Evolutionary conservation across 306 rosid genomes (phyloP), one percentile per base, ranked within the genome.

Genomic region (Prunus padus): DNA sequence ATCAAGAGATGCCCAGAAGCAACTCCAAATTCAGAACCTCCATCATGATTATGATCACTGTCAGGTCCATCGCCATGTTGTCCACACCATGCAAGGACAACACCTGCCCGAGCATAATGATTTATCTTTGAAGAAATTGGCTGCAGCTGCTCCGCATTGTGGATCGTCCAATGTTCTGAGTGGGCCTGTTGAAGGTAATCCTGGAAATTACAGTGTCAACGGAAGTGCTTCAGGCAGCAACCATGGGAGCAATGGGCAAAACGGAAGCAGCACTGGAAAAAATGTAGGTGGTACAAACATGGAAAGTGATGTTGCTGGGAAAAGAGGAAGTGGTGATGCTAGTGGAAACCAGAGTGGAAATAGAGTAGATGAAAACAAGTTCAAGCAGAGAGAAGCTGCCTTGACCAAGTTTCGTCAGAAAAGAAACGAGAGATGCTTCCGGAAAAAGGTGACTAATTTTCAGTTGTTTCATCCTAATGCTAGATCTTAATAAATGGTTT

Each of bases 171-270:
- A 87, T 82, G 84, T 72, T 67, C 78, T 80, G 23, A 85, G 85
- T 79, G 89, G 86, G 51, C 85, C 72, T 47, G 76, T 84, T 78
- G 89, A 88, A 62, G 88, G 92, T 70, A 89, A 82, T 74, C 81
- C 79, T 49, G 95, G 81, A 74, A 87, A 85, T 77, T 87, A 76
- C 77, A 82, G 93, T 73, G 76, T 86, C 84, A 85, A 85, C 54
- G 82, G 89, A 77, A 93, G 97, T 54, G 88, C 77, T 67, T 89
- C 97, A 2, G 94, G 94, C 65, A 90, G 97, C 79, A 88, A 90
- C 86, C 83, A 87, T 71, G 94, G 87, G 65, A 89, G 93, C 87
- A 92, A 92, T 83, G 90, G 91, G 66, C 91, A 85, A 83, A 89
- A 88, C 73, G 90, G 96, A 62, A 81, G 89, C 77, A 84, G 86